Evolutionary conservation across 1,139 yeast species (phyloP).

Genomic region (Ogataea hybrid): DNA sequence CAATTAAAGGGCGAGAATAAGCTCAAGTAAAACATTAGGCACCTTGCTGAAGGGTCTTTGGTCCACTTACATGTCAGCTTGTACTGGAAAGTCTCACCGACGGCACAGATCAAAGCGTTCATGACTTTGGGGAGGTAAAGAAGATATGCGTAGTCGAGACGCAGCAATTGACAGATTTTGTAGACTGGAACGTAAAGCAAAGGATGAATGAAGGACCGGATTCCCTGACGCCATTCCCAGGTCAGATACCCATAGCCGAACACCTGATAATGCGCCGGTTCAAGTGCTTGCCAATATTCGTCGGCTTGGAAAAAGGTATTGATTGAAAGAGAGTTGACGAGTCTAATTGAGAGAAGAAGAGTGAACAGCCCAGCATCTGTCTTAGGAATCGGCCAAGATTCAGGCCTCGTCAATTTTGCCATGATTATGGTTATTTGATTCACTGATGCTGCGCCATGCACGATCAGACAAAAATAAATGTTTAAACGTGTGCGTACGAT

Average conservation of each 20-base stretch:
- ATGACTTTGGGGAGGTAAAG: slow-evolving; percentile 58
- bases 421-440: slow-evolving; percentile 1
- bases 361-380: slow-evolving; percentile 13
- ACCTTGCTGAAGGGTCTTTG: slow-evolving; percentile 39
- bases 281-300: slow-evolving; percentile 90
- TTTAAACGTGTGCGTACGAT: slow-evolving; percentile 1
- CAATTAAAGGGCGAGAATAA: slow-evolving; percentile 79
- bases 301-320: slow-evolving; percentile 92
- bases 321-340: slow-evolving; percentile 61
- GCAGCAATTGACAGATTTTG: slow-evolving; percentile 29
- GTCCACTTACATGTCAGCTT: slow-evolving; percentile 43
- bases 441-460: slow-evolving; percentile 5
- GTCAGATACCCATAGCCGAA: slow-evolving; percentile 84
- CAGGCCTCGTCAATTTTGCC: background rate
- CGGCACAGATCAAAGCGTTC: slow-evolving; percentile 68
- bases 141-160: slow-evolving; percentile 37
- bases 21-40: slow-evolving; percentile 49
- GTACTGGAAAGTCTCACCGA: slow-evolving; percentile 65
- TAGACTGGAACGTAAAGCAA: slow-evolving; percentile 54
- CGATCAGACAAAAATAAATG: slow-evolving; percentile 6
- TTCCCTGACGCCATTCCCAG: slow-evolving; percentile 88
- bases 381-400: background rate
- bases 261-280: slow-evolving; percentile 78
- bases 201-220: slow-evolving; percentile 83
- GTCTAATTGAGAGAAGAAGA: slow-evolving; percentile 39